phyloP scores from a whole-genome alignment of 352 stramenopile genomes.

The Pythium coloratum region DNA sequence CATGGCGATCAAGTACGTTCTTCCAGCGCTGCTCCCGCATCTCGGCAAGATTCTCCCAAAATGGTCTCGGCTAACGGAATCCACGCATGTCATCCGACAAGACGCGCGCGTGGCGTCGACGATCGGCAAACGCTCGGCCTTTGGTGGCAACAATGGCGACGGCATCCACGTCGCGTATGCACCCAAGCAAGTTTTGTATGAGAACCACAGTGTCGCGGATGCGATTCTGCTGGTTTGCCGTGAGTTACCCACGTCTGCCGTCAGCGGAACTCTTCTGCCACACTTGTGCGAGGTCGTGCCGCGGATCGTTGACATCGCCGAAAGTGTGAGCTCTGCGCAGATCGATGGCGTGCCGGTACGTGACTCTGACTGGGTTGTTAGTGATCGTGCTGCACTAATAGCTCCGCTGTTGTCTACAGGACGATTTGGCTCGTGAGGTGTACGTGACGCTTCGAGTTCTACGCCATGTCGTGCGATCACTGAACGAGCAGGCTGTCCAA shows the following conservation, averaged over 20 bases:
- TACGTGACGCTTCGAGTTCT: conserved; percentile 71
- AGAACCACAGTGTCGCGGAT: conserved; percentile 67
- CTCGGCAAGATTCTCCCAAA: conserved; percentile 53
- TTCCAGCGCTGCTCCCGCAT: conserved; percentile 53
- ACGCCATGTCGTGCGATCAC: conserved; percentile 54
- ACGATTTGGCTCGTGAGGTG: conserved; percentile 67
- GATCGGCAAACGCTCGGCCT: conserved; percentile 22
- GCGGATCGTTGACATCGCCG: conserved; percentile 60
- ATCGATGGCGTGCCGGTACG: conserved; percentile 73
- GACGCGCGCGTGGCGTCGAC: conserved; percentile 6
- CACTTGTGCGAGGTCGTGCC: conserved; percentile 30
- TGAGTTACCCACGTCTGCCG: conserved; percentile 48
- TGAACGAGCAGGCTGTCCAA: conserved; percentile 49
- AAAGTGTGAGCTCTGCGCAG: conserved; percentile 61
- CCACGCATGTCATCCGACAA: conserved; percentile 40
- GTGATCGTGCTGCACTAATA: not conserved
- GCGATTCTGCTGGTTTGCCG: conserved; percentile 62
- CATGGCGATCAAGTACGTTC: conserved; percentile 59
- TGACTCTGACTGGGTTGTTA: conserved; percentile 22
- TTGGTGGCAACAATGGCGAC: conserved; percentile 34
- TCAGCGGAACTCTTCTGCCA: conserved; percentile 49
- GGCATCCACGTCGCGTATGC: conserved; percentile 72
- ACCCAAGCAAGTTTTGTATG: conserved; percentile 57
- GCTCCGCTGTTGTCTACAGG: conserved; percentile 30
- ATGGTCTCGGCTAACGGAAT: conserved; percentile 56